Evolutionary conservation across 805 yeast genomes (phyloP).

Genomic region (Kuraishia borneana): DNA sequence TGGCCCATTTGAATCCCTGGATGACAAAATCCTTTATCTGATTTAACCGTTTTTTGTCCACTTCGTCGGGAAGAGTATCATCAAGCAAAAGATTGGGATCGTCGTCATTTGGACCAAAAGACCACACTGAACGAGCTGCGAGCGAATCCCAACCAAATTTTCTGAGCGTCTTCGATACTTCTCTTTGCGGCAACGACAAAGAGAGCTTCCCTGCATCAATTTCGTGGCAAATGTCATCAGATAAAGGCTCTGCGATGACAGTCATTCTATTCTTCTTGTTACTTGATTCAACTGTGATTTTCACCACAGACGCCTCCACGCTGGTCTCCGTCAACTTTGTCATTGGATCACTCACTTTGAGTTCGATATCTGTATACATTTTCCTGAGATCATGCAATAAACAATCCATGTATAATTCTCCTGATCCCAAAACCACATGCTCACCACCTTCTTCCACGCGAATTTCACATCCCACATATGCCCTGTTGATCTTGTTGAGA

Average conservation of each 20-base stretch:
- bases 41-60: slow-evolving; percentile 39
- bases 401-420: slow-evolving; percentile 83
- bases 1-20: slow-evolving; percentile 80
- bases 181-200: slow-evolving; percentile 23
- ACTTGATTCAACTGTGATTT: slow-evolving; percentile 49
- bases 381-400: slow-evolving; percentile 64
- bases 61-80: slow-evolving; percentile 67
- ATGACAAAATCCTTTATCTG: slow-evolving; percentile 41
- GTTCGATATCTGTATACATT: slow-evolving; percentile 50
- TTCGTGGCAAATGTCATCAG: slow-evolving; percentile 39
- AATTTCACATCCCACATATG: slow-evolving; percentile 57
- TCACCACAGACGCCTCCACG: slow-evolving; percentile 50
- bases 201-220: slow-evolving; percentile 37
- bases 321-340: slow-evolving; percentile 75
- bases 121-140: slow-evolving; percentile 75
- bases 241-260: slow-evolving; percentile 67
- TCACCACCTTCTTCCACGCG: slow-evolving; percentile 86
- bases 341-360: slow-evolving; percentile 79
- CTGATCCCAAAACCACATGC: slow-evolving; percentile 68
- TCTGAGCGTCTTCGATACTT: slow-evolving; percentile 43
- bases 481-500: slow-evolving; percentile 44
- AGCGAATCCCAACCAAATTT: slow-evolving; percentile 74
- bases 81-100: slow-evolving; percentile 48
- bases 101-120: slow-evolving; percentile 49
- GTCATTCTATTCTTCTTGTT: slow-evolving; percentile 49